Base-by-base conservation (phyloP, 495 filamentous ascomycete species). In the Penicillium odoratum region DNA sequence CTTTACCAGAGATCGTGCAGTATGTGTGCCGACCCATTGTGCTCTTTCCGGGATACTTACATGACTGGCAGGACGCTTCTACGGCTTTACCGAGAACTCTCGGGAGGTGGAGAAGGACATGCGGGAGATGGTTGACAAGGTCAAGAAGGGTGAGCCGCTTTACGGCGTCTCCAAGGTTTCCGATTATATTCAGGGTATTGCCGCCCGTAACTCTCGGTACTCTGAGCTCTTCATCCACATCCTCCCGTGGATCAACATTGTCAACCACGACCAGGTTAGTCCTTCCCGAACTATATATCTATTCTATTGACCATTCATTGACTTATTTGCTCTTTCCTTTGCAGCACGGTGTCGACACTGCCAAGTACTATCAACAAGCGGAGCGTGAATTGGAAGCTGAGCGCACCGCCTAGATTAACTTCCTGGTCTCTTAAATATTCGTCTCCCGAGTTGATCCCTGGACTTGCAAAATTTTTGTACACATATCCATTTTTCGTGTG, bases 281-380 rank as follows among this genome's bases (percentile, higher is more conserved):
- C 43, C 28, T 18, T 29, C 15, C 46, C 29, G 25, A 16, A 18
- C 9, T 56, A 28, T 30, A 16, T 11, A 9, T 28, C 18, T 25
- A 7, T n/a, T 28, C 18, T 18, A 30, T 13, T 8, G 25, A 8
- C 33, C 13, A 9, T n/a, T 4, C 48, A 45, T 53, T 68, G 45
- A 76, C 59, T 44, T 40, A 7, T 47, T 47, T 16, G 15, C 21
- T 47, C 8, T 47, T 15, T 47, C 28, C 47, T 48, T 26, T 65
- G 43, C 21, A 97, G 82, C 94, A 98, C 72, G 94, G 94, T 61
- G 89, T 98, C 53, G 95, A 98, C 73, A 98, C 94, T 29, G 90
- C 92, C 55, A 98, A 98, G 77, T 98, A 98, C 78, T 98, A 97
- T 75, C 85, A 85, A 70, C 89, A 93, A 71, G 94, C 94, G n/a